Evolutionary conservation across 1,284 basidiomycete genomes (phyloP).

Genomic region (Ganoderma lucidum): DNA sequence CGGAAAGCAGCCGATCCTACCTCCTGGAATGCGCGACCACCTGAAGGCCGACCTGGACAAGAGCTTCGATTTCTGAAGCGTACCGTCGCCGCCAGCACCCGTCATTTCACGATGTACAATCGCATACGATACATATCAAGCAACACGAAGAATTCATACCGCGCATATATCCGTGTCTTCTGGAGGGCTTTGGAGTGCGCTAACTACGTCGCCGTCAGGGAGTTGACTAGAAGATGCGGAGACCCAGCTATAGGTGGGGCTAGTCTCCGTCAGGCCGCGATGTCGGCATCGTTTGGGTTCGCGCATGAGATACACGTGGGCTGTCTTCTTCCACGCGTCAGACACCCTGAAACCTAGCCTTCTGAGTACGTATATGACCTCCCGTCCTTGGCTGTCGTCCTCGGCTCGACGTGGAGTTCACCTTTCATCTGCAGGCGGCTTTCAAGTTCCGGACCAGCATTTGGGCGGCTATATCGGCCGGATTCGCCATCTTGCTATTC

Average conservation of each 20-base stretch:
- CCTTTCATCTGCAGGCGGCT: no score
- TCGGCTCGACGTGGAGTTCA: no score
- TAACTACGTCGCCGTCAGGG: background rate
- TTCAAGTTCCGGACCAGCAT: no score
- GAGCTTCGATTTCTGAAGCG: slow-evolving; percentile 77
- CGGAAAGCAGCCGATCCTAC: slow-evolving; percentile 72
- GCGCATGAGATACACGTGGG: background rate
- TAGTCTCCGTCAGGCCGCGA: background rate
- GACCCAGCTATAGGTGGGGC: background rate
- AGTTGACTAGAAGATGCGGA: background rate
- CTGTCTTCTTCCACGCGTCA: background rate
- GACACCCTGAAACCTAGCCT: background rate
- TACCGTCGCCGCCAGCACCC: background rate
- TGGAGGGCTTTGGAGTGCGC: no score
- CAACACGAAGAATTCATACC: background rate
- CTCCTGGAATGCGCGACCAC: slow-evolving; percentile 88
- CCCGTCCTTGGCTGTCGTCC: background rate
- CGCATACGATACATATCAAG: background rate
- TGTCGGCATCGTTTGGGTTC: background rate
- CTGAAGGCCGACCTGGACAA: slow-evolving; percentile 88
- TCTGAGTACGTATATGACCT: background rate
- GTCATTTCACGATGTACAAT: background rate
- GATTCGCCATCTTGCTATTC: no score
- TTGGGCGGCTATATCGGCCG: background rate
- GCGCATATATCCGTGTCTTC: background rate